phyloP scores from a whole-genome alignment of 2,329 filamentous ascomycete genomes.

The Cercospora brassicicola region DNA sequence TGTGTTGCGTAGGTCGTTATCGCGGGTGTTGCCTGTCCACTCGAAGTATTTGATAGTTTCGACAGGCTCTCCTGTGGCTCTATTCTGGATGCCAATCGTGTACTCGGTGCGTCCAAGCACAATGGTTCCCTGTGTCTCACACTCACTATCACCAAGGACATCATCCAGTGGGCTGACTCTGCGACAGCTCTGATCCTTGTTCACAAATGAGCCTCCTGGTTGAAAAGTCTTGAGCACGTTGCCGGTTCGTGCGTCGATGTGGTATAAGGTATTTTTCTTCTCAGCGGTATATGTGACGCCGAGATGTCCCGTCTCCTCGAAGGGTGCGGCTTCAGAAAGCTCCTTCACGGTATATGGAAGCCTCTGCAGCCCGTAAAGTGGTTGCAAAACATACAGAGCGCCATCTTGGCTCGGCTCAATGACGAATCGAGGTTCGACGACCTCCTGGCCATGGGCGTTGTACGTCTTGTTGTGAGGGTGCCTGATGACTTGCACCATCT shows the following conservation, averaged over 20 bases:
- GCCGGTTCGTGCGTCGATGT: conserved; percentile 82
- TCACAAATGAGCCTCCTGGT: conserved; percentile 64
- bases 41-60: conserved; percentile 91
- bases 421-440: conserved; percentile 91
- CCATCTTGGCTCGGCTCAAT: conserved; percentile 90
- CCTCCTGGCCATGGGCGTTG: conserved; percentile 59
- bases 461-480: conserved; percentile 65
- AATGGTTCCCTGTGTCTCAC: conserved; percentile 75
- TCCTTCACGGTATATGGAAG: conserved; percentile 78
- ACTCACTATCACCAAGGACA: conserved; percentile 64
- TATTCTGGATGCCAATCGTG: conserved; percentile 78
- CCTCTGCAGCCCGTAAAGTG: conserved; percentile 63
- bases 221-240: conserved; percentile 82
- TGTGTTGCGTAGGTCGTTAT: conserved; percentile 81
- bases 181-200: conserved; percentile 72
- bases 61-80: conserved; percentile 69
- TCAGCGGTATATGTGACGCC: conserved; percentile 85
- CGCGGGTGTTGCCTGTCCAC: conserved; percentile 89
- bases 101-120: conserved; percentile 87
- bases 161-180: conserved; percentile 61
- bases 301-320: conserved; percentile 66
- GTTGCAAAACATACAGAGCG: conserved; percentile 80
- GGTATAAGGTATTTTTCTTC: conserved; percentile 87
- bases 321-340: conserved; percentile 76
- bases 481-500: conserved; percentile 88